Evolutionary conservation across 345 rosid species (phyloP).

Genomic region (Bruguiera parviflora): DNA sequence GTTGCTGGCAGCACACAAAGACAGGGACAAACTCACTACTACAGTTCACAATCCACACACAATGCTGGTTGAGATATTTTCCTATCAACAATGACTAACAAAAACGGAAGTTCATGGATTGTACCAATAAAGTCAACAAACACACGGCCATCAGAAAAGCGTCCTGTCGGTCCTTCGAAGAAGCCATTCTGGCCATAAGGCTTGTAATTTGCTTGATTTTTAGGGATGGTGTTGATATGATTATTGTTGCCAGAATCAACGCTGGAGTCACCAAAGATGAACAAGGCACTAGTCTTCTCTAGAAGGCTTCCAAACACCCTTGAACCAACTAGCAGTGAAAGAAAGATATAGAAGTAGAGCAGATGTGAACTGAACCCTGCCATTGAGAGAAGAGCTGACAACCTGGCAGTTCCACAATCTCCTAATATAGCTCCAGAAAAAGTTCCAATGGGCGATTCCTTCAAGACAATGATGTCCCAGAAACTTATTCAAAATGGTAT

Average conservation of each 20-base stretch:
- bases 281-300: conserved; percentile 23
- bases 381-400: conserved; percentile 5
- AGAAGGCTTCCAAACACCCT: conserved; percentile 3
- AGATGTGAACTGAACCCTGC: conserved; percentile 4
- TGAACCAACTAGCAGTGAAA: background rate
- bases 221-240: conserved; percentile 33
- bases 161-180: conserved; percentile 37
- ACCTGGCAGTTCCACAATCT: too few species aligned
- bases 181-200: conserved; percentile 41
- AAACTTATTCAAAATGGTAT: too few species aligned
- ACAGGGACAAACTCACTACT: too few species aligned
- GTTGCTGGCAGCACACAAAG: background rate
- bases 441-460: too few species aligned
- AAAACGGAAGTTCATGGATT: too few species aligned
- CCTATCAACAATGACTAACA: too few species aligned
- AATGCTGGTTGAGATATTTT: too few species aligned
- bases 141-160: conserved; percentile 46
- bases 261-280: conserved; percentile 47
- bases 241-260: conserved; percentile 51
- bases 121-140: conserved; percentile 47
- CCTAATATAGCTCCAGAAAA: too few species aligned
- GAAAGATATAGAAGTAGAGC: background rate
- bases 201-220: conserved; percentile 33
- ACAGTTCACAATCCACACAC: too few species aligned
- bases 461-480: too few species aligned